Percentiles rank a stretch among this genome's conserved stretches.
phyloP scores from a whole-genome alignment of 345 rosid species.

The Sonneratia caseolaris region DNA sequence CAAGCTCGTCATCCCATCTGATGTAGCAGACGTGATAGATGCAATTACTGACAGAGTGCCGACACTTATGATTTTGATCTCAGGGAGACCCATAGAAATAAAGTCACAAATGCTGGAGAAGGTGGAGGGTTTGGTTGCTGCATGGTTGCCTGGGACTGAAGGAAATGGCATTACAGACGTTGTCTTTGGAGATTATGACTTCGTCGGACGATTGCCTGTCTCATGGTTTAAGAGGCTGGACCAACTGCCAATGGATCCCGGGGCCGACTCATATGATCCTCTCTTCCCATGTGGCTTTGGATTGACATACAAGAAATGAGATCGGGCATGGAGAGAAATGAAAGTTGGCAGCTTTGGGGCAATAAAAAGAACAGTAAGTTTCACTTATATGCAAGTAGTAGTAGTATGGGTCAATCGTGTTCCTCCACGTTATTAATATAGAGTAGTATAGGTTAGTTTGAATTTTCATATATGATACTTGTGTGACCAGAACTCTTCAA shows the following conservation, averaged over 20 bases:
- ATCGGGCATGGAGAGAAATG: background rate
- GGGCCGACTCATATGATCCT: slow-evolving; percentile 30
- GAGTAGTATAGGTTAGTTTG: no score
- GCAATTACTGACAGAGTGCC: slow-evolving; percentile 20
- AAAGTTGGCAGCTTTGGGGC: no score
- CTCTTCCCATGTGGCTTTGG: slow-evolving; percentile 32
- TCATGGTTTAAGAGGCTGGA: slow-evolving; percentile 72
- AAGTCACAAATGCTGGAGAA: slow-evolving; percentile 48
- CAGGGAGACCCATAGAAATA: slow-evolving; percentile 77
- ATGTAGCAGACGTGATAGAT: slow-evolving; percentile 5
- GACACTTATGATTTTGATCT: slow-evolving; percentile 13
- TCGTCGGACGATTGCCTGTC: slow-evolving; percentile 64
- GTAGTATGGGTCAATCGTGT: no score
- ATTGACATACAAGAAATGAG: slow-evolving; percentile 1
- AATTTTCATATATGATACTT: no score
- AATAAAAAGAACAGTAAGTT: no score
- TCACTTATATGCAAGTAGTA: no score
- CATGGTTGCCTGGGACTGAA: slow-evolving; percentile 93
- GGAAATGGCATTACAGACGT: slow-evolving; percentile 76
- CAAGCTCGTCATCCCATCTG: slow-evolving; percentile 42
- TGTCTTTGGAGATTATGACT: slow-evolving; percentile 71
- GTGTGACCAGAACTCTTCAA: no score
- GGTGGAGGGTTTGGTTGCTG: slow-evolving; percentile 65
- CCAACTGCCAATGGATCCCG: slow-evolving; percentile 79
- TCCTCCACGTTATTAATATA: no score